Conservation (phyloP, 2,329 filamentous ascomycete genomes). For the Penicillium rolfsii region DNA sequence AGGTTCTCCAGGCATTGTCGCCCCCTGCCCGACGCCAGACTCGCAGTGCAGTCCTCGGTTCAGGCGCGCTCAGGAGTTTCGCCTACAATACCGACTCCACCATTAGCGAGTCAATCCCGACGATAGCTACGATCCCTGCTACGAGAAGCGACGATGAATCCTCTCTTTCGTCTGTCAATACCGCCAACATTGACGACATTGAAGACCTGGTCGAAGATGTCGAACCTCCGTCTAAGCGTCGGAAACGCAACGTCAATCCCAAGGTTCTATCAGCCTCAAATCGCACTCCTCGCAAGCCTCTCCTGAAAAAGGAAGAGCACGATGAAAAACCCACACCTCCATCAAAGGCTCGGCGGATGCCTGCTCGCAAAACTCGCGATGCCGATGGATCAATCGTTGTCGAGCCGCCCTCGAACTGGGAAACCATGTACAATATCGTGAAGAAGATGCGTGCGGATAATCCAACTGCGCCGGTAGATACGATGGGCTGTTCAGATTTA, state of each 20-base stretch:
- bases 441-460: slow-evolving; percentile 75
- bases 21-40: slow-evolving; percentile 48
- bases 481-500: slow-evolving; percentile 80
- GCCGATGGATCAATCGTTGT: slow-evolving; percentile 42
- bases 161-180: slow-evolving; percentile 41
- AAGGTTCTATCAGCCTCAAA: slow-evolving; percentile 28
- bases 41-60: slow-evolving; percentile 42
- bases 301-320: slow-evolving; percentile 26
- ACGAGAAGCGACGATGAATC: slow-evolving; percentile 34
- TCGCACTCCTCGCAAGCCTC: slow-evolving; percentile 21
- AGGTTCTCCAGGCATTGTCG: slow-evolving; percentile 56
- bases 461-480: slow-evolving; percentile 80
- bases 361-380: slow-evolving; percentile 46
- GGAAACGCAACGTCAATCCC: slow-evolving; percentile 49
- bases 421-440: slow-evolving; percentile 75
- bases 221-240: slow-evolving; percentile 50
- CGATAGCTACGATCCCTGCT: slow-evolving; percentile 29
- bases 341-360: slow-evolving; percentile 44
- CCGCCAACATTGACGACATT: slow-evolving; percentile 65
- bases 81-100: slow-evolving; percentile 27
- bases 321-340: slow-evolving; percentile 24
- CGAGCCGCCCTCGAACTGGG: slow-evolving; percentile 78
- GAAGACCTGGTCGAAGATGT: slow-evolving; percentile 54
- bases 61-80: slow-evolving; percentile 34
- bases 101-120: slow-evolving; percentile 36